phyloP scores from a whole-genome alignment of 2,329 filamentous ascomycete genomes.

The Nemania sp. region DNA sequence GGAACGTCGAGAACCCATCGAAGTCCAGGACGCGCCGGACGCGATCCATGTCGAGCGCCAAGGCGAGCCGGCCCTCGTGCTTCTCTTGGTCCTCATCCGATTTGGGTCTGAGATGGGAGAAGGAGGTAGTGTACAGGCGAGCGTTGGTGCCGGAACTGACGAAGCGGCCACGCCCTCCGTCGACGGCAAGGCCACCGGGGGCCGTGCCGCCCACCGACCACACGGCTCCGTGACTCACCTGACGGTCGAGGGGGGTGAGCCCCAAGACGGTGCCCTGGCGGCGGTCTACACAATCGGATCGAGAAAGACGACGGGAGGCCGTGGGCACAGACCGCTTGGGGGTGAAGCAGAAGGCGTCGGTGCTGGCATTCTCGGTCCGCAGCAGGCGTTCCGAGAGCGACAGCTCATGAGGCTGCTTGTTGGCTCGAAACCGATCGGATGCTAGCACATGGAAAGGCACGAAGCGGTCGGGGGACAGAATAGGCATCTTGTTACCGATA shows the following conservation, averaged over 20 bases:
- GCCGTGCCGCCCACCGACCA: constrained; percentile 78
- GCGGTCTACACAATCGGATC: constrained; percentile 38
- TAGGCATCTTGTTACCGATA: constrained; percentile 35
- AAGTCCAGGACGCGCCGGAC: constrained; percentile 68
- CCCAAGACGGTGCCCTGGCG: constrained; percentile 38
- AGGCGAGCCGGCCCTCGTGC: constrained; percentile 75
- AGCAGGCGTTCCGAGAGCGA: constrained; percentile 50
- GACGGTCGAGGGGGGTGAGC: constrained; percentile 43
- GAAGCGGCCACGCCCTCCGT: constrained; percentile 66
- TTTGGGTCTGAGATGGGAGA: constrained; percentile 47
- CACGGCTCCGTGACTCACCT: constrained; percentile 69
- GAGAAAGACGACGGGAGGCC: constrained; percentile 33
- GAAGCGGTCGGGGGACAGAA: constrained; percentile 53
- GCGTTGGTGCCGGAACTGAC: constrained; percentile 75
- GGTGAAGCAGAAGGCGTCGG: constrained; percentile 50
- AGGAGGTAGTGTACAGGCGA: constrained; percentile 62
- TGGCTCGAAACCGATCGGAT: constrained; percentile 52
- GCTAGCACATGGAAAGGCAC: constrained; percentile 50
- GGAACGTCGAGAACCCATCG: constrained; percentile 39
- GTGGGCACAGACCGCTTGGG: constrained; percentile 39
- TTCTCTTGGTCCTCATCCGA: constrained; percentile 66
- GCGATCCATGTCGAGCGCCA: constrained; percentile 80
- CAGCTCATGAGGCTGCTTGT: constrained; percentile 49
- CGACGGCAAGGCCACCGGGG: constrained; percentile 53
- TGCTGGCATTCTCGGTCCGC: constrained; percentile 47